Conservation (phyloP, 805 yeast genomes). For the Soucietia sequanensis region DNA sequence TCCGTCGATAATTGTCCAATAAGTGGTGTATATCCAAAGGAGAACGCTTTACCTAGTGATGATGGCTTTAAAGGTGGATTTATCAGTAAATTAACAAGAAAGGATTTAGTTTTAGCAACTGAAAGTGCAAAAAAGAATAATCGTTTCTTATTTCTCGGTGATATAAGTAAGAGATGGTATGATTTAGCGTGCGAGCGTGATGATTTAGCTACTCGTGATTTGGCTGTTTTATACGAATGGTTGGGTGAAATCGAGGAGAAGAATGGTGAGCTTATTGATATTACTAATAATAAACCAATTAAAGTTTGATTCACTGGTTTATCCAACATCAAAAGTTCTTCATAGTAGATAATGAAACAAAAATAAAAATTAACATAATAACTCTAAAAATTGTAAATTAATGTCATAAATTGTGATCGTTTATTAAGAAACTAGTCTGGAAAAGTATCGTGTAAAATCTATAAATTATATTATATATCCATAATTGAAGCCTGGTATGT, state of each 20-base stretch:
- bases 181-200: conserved; percentile 42
- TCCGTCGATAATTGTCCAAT: conserved; percentile 55
- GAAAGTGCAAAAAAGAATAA: conserved; percentile 31
- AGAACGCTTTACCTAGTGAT: conserved; percentile 42
- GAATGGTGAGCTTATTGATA: background rate
- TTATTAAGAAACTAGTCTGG: too few species aligned
- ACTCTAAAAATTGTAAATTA: too few species aligned
- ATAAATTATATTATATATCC: conserved; percentile 13
- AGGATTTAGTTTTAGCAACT: conserved; percentile 44
- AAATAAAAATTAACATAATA: too few species aligned
- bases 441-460: too few species aligned
- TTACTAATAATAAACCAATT: conserved; percentile 3
- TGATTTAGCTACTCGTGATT: conserved; percentile 39
- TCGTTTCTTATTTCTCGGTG: conserved; percentile 39
- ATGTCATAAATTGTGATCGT: too few species aligned
- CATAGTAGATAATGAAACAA: too few species aligned
- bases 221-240: conserved; percentile 45
- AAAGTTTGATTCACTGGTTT: background rate
- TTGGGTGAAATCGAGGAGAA: conserved; percentile 32
- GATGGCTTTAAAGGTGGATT: conserved; percentile 49
- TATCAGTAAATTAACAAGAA: conserved; percentile 44
- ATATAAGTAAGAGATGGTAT: conserved; percentile 38
- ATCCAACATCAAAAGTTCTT: too few species aligned
- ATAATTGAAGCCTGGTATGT: conserved; percentile 14
- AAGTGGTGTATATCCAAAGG: conserved; percentile 43